Evolutionary conservation across 2,329 filamentous ascomycete species (phyloP).

Genomic region (Mycosphaerella sp.): DNA sequence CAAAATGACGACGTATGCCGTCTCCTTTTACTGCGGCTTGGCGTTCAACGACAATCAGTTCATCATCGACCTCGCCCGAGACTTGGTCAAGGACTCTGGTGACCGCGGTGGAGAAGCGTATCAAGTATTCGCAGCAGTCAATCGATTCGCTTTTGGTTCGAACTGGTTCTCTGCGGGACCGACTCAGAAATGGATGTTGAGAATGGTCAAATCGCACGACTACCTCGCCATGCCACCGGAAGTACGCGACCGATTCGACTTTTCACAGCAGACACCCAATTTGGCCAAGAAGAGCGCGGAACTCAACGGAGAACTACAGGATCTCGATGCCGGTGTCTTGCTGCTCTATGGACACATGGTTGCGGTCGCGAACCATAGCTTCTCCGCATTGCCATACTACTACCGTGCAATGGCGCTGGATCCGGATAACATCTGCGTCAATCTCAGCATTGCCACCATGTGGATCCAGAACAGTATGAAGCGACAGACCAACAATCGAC

Average conservation of each 20-base stretch:
- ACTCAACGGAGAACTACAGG: slow-evolving; percentile 14
- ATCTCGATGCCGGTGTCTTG: slow-evolving; percentile 70
- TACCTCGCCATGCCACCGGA: slow-evolving; percentile 53
- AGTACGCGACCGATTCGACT: slow-evolving; percentile 40
- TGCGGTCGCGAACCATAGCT: slow-evolving; percentile 74
- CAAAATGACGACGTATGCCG: slow-evolving; percentile 26
- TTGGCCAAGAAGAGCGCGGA: slow-evolving; percentile 31
- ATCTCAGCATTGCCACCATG: slow-evolving; percentile 71
- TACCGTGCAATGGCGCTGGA: slow-evolving; percentile 60
- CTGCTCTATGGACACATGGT: slow-evolving; percentile 79
- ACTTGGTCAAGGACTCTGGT: slow-evolving; percentile 70
- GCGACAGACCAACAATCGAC: slow-evolving; percentile 80
- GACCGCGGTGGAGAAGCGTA: slow-evolving; percentile 71
- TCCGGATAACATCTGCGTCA: slow-evolving; percentile 68
- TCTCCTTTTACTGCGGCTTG: slow-evolving; percentile 61
- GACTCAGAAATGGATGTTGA: slow-evolving; percentile 82
- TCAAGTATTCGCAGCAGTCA: slow-evolving; percentile 73
- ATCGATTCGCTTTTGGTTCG: slow-evolving; percentile 65
- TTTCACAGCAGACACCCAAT: slow-evolving; percentile 36
- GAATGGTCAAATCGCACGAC: slow-evolving; percentile 88
- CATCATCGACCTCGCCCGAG: slow-evolving; percentile 66
- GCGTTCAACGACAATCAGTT: slow-evolving; percentile 71
- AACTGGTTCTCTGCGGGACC: slow-evolving; percentile 74
- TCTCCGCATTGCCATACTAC: slow-evolving; percentile 82
- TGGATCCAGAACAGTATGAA: slow-evolving; percentile 90